Conservation (phyloP, 345 rosid genomes). For the Moricandia arvensis region DNA sequence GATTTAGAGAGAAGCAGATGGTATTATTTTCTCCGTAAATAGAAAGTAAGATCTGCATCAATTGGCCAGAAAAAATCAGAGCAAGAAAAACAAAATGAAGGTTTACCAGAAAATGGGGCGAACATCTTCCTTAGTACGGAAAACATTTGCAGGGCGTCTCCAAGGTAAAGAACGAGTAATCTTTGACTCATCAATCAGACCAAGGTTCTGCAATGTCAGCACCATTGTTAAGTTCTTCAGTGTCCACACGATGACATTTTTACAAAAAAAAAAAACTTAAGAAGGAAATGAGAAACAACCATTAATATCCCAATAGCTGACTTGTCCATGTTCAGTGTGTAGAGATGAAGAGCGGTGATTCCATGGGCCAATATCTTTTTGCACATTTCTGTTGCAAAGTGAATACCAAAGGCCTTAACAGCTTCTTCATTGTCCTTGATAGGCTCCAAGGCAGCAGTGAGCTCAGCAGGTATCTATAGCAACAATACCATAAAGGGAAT, state of each 20-base stretch:
- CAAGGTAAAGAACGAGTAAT: constrained; percentile 79
- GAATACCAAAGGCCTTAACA: constrained; percentile 85
- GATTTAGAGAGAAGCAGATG: constrained; percentile 21
- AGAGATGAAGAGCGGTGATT: constrained; percentile 80
- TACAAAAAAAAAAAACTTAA: not conserved
- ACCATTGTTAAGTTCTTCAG: constrained; percentile 27
- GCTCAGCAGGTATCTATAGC: constrained; percentile 77
- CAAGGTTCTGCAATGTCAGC: constrained; percentile 71
- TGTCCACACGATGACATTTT: too few relatives aligned
- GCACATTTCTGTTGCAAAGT: constrained; percentile 97
- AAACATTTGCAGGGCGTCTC: constrained; percentile 89
- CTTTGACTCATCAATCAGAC: constrained; percentile 88
- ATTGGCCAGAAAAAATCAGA: constrained; percentile 4
- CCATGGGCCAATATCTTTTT: constrained; percentile 90
- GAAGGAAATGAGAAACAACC: constrained; percentile 45
- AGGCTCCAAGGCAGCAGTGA: constrained; percentile 88
- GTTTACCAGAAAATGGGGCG: constrained; percentile 94
- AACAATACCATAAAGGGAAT: too few relatives aligned
- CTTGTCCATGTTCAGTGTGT: constrained; percentile 92
- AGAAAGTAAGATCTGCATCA: not conserved
- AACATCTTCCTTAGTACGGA: constrained; percentile 90
- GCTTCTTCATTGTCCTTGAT: constrained; percentile 99
- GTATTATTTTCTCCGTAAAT: not conserved
- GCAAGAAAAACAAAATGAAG: constrained; percentile 13
- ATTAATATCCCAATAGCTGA: constrained; percentile 81